These are phyloP conservation scores for Agaricus bisporus DNA, from an alignment of 768 basidiomycete genomes.

Conservation along the genomic window DNA sequence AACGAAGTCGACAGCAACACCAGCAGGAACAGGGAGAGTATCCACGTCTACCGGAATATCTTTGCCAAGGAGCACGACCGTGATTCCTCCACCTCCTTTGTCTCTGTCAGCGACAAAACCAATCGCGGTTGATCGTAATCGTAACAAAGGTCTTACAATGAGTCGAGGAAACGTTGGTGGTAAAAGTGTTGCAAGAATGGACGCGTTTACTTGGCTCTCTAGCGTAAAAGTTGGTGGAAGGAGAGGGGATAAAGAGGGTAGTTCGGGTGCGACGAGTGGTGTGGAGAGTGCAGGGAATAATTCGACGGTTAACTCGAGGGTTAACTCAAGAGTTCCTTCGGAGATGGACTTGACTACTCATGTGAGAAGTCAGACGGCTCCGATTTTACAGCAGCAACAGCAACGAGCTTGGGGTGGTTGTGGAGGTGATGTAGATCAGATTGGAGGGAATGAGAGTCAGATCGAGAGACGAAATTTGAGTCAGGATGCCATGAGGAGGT, in stretches of 20 bases:
- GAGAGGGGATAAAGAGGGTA: conserved; percentile 37
- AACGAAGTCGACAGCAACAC: neutral
- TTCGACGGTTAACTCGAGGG: conserved; percentile 27
- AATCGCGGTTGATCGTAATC: conserved; percentile 10
- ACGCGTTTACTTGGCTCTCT: conserved; percentile 66
- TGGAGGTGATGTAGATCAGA: too few species aligned
- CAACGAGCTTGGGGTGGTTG: too few species aligned
- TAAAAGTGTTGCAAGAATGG: conserved; percentile 47
- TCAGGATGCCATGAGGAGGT: conserved; percentile 20
- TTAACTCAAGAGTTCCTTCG: conserved; percentile 3
- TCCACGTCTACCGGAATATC: neutral
- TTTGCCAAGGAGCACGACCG: neutral
- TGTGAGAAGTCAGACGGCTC: conserved; percentile 21
- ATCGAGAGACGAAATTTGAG: conserved; percentile 10
- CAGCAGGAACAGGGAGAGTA: too few species aligned
- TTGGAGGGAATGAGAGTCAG: too few species aligned
- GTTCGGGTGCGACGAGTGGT: conserved; percentile 46
- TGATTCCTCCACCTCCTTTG: neutral
- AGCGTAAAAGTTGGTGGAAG: conserved; percentile 59
- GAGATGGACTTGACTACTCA: conserved; percentile 3
- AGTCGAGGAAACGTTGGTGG: conserved; percentile 43
- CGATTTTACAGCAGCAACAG: too few species aligned
- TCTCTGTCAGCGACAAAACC: neutral
- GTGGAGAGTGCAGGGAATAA: conserved; percentile 42
- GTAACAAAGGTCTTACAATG: conserved; percentile 36